Conservation (phyloP, 2,329 filamentous ascomycete genomes). For the Leptosphaerulina australis region DNA sequence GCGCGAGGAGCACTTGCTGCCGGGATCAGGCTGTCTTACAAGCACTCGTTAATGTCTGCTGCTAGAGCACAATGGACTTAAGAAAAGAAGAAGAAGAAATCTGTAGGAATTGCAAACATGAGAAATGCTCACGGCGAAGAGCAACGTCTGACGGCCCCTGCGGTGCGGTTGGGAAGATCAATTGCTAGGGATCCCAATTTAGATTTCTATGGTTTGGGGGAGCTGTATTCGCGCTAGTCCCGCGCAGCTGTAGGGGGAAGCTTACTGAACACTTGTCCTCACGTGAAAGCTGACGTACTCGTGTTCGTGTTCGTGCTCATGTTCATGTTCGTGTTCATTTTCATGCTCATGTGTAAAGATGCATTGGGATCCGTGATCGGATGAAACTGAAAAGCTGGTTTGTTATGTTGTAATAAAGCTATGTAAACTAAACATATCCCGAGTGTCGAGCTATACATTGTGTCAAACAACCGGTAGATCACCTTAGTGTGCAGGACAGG, state of each 20-base stretch:
- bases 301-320: constrained; percentile 11
- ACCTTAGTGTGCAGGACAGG: constrained; percentile 6
- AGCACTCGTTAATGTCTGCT: constrained; percentile 11
- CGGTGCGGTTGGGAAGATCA: constrained; percentile 24
- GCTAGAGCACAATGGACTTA: constrained; percentile 13
- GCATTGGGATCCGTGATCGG: background rate
- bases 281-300: constrained; percentile 13
- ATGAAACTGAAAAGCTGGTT: no score
- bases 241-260: constrained; percentile 18
- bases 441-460: background rate
- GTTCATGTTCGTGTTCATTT: constrained; percentile 12
- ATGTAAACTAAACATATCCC: background rate
- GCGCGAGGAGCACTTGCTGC: constrained; percentile 4
- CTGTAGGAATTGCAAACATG: constrained; percentile 20
- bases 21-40: constrained; percentile 11
- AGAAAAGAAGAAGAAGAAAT: constrained; percentile 20
- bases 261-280: constrained; percentile 27
- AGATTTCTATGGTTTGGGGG: constrained; percentile 27
- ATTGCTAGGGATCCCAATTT: constrained; percentile 36
- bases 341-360: constrained; percentile 4
- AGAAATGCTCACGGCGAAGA: constrained; percentile 21
- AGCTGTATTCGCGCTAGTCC: constrained; percentile 25
- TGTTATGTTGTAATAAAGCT: background rate
- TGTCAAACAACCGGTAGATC: constrained; percentile 12
- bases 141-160: constrained; percentile 28